A percentile compares a stretch with the other conserved stretches of the same genome.
These are phyloP conservation scores for Corylus heterophylla DNA, from an alignment of 306 rosid species.

Conservation along the genomic window DNA sequence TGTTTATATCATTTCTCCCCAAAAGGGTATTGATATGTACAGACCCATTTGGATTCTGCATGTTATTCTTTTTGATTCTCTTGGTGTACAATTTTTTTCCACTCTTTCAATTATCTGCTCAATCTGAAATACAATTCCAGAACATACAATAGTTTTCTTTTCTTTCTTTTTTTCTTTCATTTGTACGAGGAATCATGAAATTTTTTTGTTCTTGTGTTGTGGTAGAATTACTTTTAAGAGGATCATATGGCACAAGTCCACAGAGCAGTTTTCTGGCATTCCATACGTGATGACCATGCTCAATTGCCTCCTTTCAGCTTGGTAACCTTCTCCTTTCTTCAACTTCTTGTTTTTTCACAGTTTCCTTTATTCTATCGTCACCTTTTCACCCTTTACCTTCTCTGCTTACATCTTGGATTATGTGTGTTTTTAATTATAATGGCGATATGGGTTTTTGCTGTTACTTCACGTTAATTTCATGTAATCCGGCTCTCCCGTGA, in stretches of 20 bases:
- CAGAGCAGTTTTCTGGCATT: slow-evolving; percentile 86
- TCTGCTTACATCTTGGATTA: slow-evolving; percentile 23
- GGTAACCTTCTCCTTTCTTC: slow-evolving; percentile 41
- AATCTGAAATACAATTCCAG: background rate
- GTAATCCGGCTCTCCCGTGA: background rate
- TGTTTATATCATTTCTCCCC: background rate
- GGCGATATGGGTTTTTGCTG: background rate
- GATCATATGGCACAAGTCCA: slow-evolving; percentile 49
- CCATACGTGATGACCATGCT: slow-evolving; percentile 90
- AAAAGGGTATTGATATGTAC: background rate
- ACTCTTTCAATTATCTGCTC: background rate
- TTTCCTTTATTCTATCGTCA: background rate
- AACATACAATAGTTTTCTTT: background rate
- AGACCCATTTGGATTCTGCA: background rate
- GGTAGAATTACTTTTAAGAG: slow-evolving; percentile 84
- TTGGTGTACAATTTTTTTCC: background rate
- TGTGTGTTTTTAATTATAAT: background rate
- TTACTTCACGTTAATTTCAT: background rate
- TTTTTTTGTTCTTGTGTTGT: background rate
- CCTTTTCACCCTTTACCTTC: slow-evolving; percentile 4
- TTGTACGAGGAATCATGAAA: background rate
- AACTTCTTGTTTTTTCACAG: background rate
- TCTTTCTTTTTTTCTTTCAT: background rate
- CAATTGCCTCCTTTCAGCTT: slow-evolving; percentile 86
- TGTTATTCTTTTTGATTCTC: background rate